phyloP scores from a whole-genome alignment of 2,329 filamentous ascomycete species.

The Trichoderma pleuroti region DNA sequence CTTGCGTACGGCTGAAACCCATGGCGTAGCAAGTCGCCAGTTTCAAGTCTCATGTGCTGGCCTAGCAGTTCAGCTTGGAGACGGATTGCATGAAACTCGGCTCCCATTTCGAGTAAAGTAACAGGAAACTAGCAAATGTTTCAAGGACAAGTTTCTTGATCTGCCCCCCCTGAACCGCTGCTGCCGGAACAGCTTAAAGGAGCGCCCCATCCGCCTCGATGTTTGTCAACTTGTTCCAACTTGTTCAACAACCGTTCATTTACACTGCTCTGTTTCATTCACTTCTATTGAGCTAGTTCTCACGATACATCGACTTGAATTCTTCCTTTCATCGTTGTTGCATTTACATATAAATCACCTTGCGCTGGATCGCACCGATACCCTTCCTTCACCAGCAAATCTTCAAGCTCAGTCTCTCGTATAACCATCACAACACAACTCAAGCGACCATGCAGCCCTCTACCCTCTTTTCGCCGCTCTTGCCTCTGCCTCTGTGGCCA shows the following conservation, averaged over 20 bases:
- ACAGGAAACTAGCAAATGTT: not conserved
- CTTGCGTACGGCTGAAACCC: slow-evolving; percentile 4
- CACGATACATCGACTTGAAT: not conserved
- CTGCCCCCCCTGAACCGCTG: not conserved
- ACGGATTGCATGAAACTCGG: not conserved
- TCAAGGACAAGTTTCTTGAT: not conserved
- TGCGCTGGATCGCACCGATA: slow-evolving; percentile 11
- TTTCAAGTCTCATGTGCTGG: not conserved
- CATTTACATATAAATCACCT: not conserved
- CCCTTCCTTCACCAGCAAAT: not conserved
- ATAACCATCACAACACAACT: not conserved
- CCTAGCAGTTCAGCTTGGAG: not conserved
- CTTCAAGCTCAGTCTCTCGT: not conserved
- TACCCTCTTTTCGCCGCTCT: slow-evolving; percentile 24
- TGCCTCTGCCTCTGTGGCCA: slow-evolving; percentile 21
- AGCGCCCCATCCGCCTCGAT: not conserved
- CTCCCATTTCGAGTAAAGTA: not conserved
- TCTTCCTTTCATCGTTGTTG: not conserved
- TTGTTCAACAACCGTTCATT: not conserved
- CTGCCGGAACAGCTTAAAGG: not conserved
- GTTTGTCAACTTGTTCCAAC: not conserved
- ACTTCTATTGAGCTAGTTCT: slow-evolving; percentile 3
- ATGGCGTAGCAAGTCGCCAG: not conserved
- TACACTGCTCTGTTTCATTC: not conserved
- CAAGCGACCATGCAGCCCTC: slow-evolving; percentile 24